These are phyloP conservation scores for Tuber melanosporum DNA, from an alignment of 495 filamentous ascomycete species.

Conservation along the genomic window DNA sequence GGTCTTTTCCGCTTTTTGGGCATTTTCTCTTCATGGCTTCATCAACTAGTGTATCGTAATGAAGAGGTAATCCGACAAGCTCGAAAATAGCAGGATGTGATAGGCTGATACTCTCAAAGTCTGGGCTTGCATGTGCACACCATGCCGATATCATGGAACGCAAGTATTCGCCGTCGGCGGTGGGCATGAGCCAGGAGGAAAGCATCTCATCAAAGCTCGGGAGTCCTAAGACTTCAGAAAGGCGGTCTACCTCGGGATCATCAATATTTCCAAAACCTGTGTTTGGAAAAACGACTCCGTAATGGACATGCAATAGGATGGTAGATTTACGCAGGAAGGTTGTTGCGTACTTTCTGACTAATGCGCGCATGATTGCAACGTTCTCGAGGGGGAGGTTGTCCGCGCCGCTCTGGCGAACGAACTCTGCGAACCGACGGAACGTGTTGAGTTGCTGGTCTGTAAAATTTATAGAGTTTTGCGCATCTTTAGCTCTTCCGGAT, in stretches of 20 bases:
- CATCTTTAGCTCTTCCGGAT: slow-evolving; percentile 5
- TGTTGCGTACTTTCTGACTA: slow-evolving; percentile 74
- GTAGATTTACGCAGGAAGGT: slow-evolving; percentile 79
- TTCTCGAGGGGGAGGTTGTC: slow-evolving; percentile 15
- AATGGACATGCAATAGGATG: slow-evolving; percentile 78
- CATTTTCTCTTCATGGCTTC: slow-evolving; percentile 80
- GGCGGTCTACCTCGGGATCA: slow-evolving; percentile 70
- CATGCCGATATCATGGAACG: slow-evolving; percentile 64
- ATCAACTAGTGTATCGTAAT: slow-evolving; percentile 86
- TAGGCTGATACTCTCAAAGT: slow-evolving; percentile 43
- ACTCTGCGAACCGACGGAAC: slow-evolving; percentile 17
- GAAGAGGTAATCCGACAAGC: slow-evolving; percentile 82
- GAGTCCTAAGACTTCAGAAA: slow-evolving; percentile 66
- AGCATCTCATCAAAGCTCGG: slow-evolving; percentile 77
- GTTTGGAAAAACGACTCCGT: slow-evolving; percentile 78
- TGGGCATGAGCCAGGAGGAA: slow-evolving; percentile 23
- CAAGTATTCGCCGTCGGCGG: slow-evolving; percentile 37
- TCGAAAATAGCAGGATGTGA: slow-evolving; percentile 89
- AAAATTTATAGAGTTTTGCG: slow-evolving; percentile 12
- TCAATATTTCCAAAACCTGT: slow-evolving; percentile 60
- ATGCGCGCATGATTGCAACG: slow-evolving; percentile 46
- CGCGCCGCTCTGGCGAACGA: neutral
- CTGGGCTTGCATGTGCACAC: slow-evolving; percentile 53
- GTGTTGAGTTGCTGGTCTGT: slow-evolving; percentile 35
- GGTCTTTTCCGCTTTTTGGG: slow-evolving; percentile 72